phyloP scores from a whole-genome alignment of 164 flowering plant species.

The Berberis thunbergii region DNA sequence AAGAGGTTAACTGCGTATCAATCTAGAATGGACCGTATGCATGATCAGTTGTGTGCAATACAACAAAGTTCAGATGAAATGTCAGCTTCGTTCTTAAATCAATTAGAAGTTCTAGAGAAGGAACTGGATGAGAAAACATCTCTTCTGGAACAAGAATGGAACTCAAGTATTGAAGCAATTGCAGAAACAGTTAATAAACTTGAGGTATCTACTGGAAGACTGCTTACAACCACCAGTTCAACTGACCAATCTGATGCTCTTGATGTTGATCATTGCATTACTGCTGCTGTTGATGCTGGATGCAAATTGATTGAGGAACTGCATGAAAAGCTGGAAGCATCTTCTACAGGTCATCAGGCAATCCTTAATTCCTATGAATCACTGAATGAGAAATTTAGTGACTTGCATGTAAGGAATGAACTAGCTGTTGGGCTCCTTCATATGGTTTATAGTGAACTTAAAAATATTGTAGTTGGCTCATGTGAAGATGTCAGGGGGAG shows the following conservation, averaged over 20 bases:
- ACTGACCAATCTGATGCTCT: conserved; percentile 12
- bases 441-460: conserved; percentile 35
- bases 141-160: conserved; percentile 43
- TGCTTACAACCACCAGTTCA: conserved; percentile 9
- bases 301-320: conserved; percentile 40
- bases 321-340: conserved; percentile 40
- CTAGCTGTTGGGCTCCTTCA: conserved; percentile 29
- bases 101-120: conserved; percentile 39
- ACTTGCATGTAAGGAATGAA: conserved; percentile 36
- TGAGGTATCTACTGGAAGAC: conserved; percentile 21
- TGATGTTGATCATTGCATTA: conserved; percentile 19
- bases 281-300: conserved; percentile 47
- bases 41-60: conserved; percentile 31
- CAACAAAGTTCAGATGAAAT: conserved; percentile 32
- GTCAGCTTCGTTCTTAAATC: conserved; percentile 22
- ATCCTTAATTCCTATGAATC: conserved; percentile 25
- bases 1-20: conserved; percentile 30
- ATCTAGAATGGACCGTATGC: conserved; percentile 34
- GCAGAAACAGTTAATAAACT: conserved; percentile 39
- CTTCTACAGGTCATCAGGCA: conserved; percentile 29
- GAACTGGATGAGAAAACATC: conserved; percentile 31
- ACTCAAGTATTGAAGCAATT: conserved; percentile 26
- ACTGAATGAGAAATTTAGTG: conserved; percentile 25
- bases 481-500: conserved; percentile 19
- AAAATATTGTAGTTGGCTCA: conserved; percentile 25